Conservation (phyloP, 768 basidiomycete genomes). For the Tulasnella sp. region DNA sequence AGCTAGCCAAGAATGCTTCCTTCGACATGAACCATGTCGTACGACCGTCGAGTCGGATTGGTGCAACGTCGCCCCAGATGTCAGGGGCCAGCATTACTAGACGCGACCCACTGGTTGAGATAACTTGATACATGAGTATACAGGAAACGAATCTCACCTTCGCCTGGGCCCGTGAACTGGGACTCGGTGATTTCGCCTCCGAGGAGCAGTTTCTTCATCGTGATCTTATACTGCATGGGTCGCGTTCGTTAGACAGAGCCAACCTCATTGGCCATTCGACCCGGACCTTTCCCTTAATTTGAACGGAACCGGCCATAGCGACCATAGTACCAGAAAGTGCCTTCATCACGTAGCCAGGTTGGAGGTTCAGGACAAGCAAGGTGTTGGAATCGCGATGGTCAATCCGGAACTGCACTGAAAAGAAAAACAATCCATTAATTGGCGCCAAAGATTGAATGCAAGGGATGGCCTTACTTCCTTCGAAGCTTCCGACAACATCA, state of each 20-base stretch:
- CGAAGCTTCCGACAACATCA: too few relatives aligned
- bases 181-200: constrained; percentile 21
- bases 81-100: constrained; percentile 28
- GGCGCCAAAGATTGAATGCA: too few relatives aligned
- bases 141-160: neutral
- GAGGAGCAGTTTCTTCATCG: constrained; percentile 25
- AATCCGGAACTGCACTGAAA: constrained; percentile 23
- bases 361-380: constrained; percentile 24
- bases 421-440: too few relatives aligned
- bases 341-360: constrained; percentile 25
- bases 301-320: constrained; percentile 26
- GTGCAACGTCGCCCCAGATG: constrained; percentile 28
- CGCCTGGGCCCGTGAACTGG: constrained; percentile 21
- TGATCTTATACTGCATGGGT: too few relatives aligned
- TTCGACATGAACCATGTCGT: constrained; percentile 25
- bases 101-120: neutral
- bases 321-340: constrained; percentile 28
- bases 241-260: too few relatives aligned
- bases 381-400: constrained; percentile 28
- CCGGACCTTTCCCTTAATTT: constrained; percentile 27
- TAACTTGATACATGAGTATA: neutral
- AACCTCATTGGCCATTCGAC: too few relatives aligned
- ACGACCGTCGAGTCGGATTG: constrained; percentile 25
- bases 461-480: too few relatives aligned
- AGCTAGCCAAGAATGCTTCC: constrained; percentile 26